Evolutionary conservation across 768 basidiomycete species (phyloP).

Genomic region (Boletus insuetus): DNA sequence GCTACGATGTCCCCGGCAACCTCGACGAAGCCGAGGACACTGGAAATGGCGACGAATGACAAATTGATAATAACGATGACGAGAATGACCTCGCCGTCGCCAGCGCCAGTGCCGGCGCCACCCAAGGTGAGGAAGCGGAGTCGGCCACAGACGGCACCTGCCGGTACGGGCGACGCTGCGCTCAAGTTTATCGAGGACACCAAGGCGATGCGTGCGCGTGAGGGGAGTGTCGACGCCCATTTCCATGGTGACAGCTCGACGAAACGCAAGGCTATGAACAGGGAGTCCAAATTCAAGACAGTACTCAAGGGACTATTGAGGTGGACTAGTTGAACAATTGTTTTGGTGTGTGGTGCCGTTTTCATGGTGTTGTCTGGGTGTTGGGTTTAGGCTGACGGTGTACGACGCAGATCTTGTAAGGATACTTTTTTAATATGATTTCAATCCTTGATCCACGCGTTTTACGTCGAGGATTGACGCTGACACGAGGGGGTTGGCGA

Average conservation of each 20-base stretch:
- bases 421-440: neutral
- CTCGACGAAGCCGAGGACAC: neutral
- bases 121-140: constrained; percentile 5
- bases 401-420: neutral
- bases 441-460: neutral
- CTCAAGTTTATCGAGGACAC: constrained; percentile 15
- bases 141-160: constrained; percentile 29
- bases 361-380: neutral
- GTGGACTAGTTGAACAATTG: neutral
- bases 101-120: neutral
- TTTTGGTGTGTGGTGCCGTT: constrained; percentile 5
- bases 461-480: neutral
- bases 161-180: constrained; percentile 7
- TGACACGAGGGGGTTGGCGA: neutral
- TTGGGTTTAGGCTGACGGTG: neutral
- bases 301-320: constrained; percentile 18
- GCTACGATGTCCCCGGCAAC: too few relatives aligned
- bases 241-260: neutral
- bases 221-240: neutral
- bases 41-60: neutral
- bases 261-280: neutral
- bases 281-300: constrained; percentile 16
- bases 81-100: neutral
- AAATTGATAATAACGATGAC: neutral
- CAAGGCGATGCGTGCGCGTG: neutral